Evolutionary conservation across 2,329 filamentous ascomycete species (phyloP).

Genomic region (Apiospora kogelbergensis): DNA sequence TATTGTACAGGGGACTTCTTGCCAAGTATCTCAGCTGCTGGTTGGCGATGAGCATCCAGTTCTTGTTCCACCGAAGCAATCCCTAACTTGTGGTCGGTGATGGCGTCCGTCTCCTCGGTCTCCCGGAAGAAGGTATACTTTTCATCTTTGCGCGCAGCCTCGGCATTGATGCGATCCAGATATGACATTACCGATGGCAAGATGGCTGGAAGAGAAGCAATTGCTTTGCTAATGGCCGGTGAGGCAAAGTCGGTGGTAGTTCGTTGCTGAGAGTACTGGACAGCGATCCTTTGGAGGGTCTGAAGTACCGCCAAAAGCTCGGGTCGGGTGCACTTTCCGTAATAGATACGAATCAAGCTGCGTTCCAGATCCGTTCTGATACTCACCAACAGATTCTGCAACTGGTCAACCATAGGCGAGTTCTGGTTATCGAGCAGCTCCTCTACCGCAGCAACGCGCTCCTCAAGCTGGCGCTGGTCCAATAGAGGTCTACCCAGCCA

Average conservation of each 20-base stretch:
- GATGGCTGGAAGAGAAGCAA: constrained; percentile 76
- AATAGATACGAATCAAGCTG: constrained; percentile 92
- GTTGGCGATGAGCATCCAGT: constrained; percentile 71
- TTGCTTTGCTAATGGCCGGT: constrained; percentile 65
- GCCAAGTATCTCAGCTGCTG: constrained; percentile 70
- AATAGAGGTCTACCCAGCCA: constrained; percentile 93
- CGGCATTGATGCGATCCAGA: constrained; percentile 80
- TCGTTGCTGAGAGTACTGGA: constrained; percentile 70
- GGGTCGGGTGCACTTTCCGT: constrained; percentile 88
- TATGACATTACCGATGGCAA: constrained; percentile 69
- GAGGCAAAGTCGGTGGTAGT: constrained; percentile 70
- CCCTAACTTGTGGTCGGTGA: constrained; percentile 83
- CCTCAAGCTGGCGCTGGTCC: constrained; percentile 71
- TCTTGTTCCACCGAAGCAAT: constrained; percentile 93
- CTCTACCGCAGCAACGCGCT: constrained; percentile 79
- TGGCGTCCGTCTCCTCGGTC: constrained; percentile 82
- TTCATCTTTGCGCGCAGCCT: constrained; percentile 82
- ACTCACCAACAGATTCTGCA: constrained; percentile 69
- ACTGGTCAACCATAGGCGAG: constrained; percentile 67
- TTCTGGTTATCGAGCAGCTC: constrained; percentile 74
- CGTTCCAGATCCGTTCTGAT: constrained; percentile 86
- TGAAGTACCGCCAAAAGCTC: constrained; percentile 86
- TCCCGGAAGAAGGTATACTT: constrained; percentile 94
- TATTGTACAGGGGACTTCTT: constrained; percentile 72
- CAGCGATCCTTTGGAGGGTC: constrained; percentile 77